Evolutionary conservation across 768 basidiomycete species (phyloP), one percentile per base, ranked within the genome.

Genomic region (Serendipita sp.): DNA sequence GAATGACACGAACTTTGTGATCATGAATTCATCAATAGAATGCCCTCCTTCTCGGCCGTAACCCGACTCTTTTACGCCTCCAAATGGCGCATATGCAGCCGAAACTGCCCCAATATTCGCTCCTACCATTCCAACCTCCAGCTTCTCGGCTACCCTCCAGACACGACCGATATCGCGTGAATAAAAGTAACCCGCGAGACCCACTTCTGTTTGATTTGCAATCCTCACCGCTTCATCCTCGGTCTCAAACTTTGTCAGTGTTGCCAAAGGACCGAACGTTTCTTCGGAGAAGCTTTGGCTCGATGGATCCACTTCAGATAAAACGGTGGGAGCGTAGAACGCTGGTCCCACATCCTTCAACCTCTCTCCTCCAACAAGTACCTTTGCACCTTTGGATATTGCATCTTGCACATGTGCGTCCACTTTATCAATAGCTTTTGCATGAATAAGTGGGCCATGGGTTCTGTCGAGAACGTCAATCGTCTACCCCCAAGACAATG

Each of bases 161-260:
- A 90, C 86, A 44, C 94, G 77, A 2, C 91, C 89, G 3, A 96
- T 79, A 72, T 98, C 95, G 44, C 83, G 75, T 41, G 84, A 82
- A 79, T 85, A 99, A 79, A 98, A 94, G 76, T 97, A 96, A 3
- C 93, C 94, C 18, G 95, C 92, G 28, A 99, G 78, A 0, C 96
- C 96, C 32, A 88, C 83, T 18, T 89, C 83, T 0, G 85, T 80
- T 69, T 82, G 76, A 74, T 99, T 98, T 36, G 95, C 95, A 63
- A 91, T 74, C 68, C 79, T 78, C 65, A 98, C 78, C 0, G 92
- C 93, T 73, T 98, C 88, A 48, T 93, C 92, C 75, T 99, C 96
- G 0, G 91, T 92, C 73, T 89, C 84, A 71, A 99, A 99, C 71
- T 86, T 86, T 72, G 82, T 85, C 28, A 99, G 76, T 4, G 89